Conservation (phyloP, 139 green algal genomes). For the Coelastrella sp. region DNA sequence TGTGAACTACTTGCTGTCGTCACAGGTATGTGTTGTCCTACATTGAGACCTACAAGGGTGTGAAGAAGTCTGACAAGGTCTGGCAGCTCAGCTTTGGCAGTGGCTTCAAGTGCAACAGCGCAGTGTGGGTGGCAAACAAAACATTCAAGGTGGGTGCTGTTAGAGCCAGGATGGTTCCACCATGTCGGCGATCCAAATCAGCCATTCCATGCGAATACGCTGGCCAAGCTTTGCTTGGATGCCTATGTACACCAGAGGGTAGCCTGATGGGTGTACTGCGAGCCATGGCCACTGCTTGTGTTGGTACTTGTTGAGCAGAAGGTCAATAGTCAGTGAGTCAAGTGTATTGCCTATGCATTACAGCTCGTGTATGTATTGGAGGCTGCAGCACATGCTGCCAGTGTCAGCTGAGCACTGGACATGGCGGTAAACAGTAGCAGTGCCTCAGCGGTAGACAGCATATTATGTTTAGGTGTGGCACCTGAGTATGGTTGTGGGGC, state of each 20-base stretch:
- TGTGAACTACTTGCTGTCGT: conserved; percentile 1
- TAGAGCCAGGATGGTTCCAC: neutral
- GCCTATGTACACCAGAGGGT: neutral
- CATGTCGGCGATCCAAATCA: neutral
- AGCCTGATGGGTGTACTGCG: no score
- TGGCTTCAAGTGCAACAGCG: conserved; percentile 97
- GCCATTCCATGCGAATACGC: neutral
- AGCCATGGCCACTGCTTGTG: no score
- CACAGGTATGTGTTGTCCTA: conserved; percentile 78
- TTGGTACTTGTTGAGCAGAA: no score
- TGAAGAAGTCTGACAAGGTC: conserved; percentile 77
- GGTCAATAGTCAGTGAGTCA: no score
- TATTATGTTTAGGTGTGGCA: conserved; percentile 80
- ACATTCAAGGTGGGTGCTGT: conserved; percentile 28
- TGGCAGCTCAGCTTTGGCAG: conserved; percentile 95
- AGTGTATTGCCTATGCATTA: no score
- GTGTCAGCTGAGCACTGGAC: neutral
- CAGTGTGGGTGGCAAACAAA: conserved; percentile 83
- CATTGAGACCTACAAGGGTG: conserved; percentile 76
- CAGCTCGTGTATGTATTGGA: no score
- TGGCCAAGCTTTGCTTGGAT: neutral
- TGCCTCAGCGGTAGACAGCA: no score
- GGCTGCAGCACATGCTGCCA: neutral
- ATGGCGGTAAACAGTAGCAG: neutral
- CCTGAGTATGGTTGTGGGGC: conserved; percentile 90